Conservation (phyloP, 192 early-diverging fungal genomes). For the Backusella luteola region DNA sequence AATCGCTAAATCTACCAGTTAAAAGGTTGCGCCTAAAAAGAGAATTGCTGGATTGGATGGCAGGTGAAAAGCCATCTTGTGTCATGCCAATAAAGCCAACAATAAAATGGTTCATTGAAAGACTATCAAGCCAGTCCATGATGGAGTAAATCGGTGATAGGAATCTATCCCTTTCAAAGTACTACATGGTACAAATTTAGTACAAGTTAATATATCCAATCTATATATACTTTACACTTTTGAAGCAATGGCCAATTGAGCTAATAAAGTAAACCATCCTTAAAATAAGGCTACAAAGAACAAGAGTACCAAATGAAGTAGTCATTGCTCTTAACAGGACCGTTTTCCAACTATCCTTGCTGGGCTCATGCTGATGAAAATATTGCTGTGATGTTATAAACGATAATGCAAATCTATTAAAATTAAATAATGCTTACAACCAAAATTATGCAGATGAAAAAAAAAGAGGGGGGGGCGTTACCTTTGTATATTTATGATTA, state of each 20-base stretch:
- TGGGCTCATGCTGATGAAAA: background rate
- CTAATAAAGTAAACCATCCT: background rate
- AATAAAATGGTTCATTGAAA: background rate
- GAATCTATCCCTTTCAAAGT: background rate
- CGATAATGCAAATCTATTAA: background rate
- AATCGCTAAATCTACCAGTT: background rate
- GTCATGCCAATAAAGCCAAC: background rate
- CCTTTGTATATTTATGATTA: background rate
- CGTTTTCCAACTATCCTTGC: background rate
- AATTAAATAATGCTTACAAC: too few species aligned
- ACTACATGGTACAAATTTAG: background rate
- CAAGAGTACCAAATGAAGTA: constrained; percentile 1
- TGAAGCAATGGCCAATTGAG: background rate
- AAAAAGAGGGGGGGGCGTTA: background rate
- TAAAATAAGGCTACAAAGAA: background rate
- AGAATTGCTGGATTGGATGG: background rate
- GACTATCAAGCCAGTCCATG: background rate
- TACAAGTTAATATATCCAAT: background rate
- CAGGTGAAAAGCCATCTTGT: background rate
- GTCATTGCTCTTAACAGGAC: background rate
- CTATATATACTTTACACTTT: background rate
- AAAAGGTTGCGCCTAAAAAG: background rate
- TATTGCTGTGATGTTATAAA: background rate
- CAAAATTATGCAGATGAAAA: too few species aligned
- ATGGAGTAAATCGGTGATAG: background rate